phyloP scores from a whole-genome alignment of 1,139 yeast genomes.

The Debaryomyces singareniensis region DNA sequence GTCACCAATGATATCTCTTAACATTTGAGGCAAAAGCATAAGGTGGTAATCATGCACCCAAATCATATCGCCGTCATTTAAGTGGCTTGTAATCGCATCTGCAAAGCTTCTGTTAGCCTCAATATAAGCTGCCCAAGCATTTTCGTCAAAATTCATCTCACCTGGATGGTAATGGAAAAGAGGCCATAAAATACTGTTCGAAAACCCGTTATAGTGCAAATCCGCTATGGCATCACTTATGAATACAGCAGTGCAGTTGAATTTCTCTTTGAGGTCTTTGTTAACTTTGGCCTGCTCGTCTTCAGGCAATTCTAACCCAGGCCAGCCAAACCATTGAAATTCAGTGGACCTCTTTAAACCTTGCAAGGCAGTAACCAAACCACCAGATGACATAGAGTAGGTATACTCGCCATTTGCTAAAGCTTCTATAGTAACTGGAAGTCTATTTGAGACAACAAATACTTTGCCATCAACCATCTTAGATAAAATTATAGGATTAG shows the following conservation, averaged over 20 bases:
- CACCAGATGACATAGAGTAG: slow-evolving; percentile 91
- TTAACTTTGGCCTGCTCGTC: slow-evolving; percentile 67
- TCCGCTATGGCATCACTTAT: slow-evolving; percentile 87
- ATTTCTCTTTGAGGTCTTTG: slow-evolving; percentile 63
- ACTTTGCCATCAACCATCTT: slow-evolving; percentile 54
- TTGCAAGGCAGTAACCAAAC: slow-evolving; percentile 90
- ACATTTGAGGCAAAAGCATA: slow-evolving; percentile 90
- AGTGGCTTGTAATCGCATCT: slow-evolving; percentile 59
- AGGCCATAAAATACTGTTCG: slow-evolving; percentile 93
- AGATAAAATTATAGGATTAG: too few species aligned
- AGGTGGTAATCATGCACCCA: slow-evolving; percentile 99
- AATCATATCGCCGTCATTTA: slow-evolving; percentile 78
- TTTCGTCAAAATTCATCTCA: slow-evolving; percentile 96
- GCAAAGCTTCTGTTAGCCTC: slow-evolving; percentile 90
- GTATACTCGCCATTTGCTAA: slow-evolving; percentile 56
- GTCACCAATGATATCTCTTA: slow-evolving; percentile 56
- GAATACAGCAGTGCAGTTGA: slow-evolving; percentile 88
- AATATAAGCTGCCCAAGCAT: slow-evolving; percentile 96
- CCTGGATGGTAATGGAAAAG: slow-evolving; percentile 98
- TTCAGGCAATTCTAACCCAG: slow-evolving; percentile 79
- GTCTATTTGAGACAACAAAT: slow-evolving; percentile 86
- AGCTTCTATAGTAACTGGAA: slow-evolving; percentile 86
- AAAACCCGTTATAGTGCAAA: slow-evolving; percentile 92
- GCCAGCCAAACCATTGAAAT: slow-evolving; percentile 99
- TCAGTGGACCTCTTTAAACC: slow-evolving; percentile 81